A percentile compares a stretch with the other conserved stretches of the same genome.
phyloP scores from a whole-genome alignment of 2,329 filamentous ascomycete genomes.

The Ascochyta rabiei region DNA sequence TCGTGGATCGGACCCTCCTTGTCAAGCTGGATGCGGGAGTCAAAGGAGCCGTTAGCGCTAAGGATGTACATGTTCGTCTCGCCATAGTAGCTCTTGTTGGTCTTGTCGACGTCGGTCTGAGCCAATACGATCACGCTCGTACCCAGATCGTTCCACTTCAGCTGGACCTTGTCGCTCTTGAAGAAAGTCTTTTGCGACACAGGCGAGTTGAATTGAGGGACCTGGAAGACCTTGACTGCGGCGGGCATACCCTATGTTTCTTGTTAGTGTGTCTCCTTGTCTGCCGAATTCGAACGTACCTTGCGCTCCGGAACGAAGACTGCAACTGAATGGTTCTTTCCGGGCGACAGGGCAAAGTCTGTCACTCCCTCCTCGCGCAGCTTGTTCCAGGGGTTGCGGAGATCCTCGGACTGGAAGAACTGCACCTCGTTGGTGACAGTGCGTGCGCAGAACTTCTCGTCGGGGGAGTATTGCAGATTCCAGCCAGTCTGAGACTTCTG shows the following conservation, averaged over 20 bases:
- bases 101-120: constrained; percentile 97
- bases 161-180: constrained; percentile 98
- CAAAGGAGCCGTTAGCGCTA: constrained; percentile 87
- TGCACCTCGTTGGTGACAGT: constrained; percentile 97
- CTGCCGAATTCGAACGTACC: constrained; percentile 57
- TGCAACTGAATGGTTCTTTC: constrained; percentile 88
- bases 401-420: constrained; percentile 88
- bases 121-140: constrained; percentile 92
- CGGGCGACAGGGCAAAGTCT: constrained; percentile 88
- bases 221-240: constrained; percentile 90
- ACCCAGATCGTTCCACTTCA: constrained; percentile 96
- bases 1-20: constrained; percentile 99
- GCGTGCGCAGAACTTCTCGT: constrained; percentile 92
- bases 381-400: constrained; percentile 92
- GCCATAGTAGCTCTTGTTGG: constrained; percentile 98
- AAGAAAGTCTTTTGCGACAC: constrained; percentile 98
- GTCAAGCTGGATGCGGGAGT: constrained; percentile 88
- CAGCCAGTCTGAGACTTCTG: constrained; percentile 95
- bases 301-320: constrained; percentile 96
- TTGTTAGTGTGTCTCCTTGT: constrained; percentile 18
- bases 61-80: constrained; percentile 97
- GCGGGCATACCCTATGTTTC: constrained; percentile 80
- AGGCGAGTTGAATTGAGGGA: constrained; percentile 80
- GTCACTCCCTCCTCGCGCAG: constrained; percentile 87
- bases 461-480: constrained; percentile 95